Percentiles rank a stretch among this genome's conserved stretches.
Conservation (phyloP, 768 basidiomycete genomes). For the Naematelia aurantialba region DNA sequence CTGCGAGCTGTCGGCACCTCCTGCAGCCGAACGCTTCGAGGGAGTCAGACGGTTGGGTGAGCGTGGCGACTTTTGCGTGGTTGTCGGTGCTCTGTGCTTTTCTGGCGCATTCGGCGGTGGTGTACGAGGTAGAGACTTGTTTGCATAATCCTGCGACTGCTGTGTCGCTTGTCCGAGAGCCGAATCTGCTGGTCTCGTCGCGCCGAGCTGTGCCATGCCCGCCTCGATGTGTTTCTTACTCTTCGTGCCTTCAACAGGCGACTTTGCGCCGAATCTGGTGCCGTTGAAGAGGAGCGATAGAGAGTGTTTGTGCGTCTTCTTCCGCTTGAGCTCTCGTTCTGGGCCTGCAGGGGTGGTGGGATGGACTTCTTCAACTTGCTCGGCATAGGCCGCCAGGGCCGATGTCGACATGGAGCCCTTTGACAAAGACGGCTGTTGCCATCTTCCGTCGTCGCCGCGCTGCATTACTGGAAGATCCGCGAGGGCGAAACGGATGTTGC, state of each 20-base stretch:
- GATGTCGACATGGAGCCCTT: slow-evolving; percentile 42
- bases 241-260: background rate
- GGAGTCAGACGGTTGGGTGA: background rate
- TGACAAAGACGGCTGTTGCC: slow-evolving; percentile 43
- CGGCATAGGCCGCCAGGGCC: slow-evolving; percentile 20
- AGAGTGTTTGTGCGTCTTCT: slow-evolving; percentile 15
- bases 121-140: background rate
- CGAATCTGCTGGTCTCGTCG: too few species aligned
- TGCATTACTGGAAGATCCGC: slow-evolving; percentile 29
- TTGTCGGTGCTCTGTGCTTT: background rate
- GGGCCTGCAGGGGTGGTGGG: slow-evolving; percentile 3
- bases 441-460: slow-evolving; percentile 36
- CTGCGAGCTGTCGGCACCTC: background rate
- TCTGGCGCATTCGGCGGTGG: background rate
- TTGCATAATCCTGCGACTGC: background rate
- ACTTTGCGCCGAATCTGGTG: background rate
- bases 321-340: slow-evolving; percentile 3
- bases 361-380: background rate
- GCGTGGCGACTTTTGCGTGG: background rate
- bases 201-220: background rate
- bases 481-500: slow-evolving; percentile 22
- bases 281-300: slow-evolving; percentile 12
- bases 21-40: background rate
- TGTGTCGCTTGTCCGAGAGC: background rate
- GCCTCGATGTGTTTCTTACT: background rate